Percentiles rank a stretch among this genome's conserved stretches.
These are phyloP conservation scores for Rhizopogon roseolus DNA, from an alignment of 768 basidiomycete species.

Conservation along the genomic window DNA sequence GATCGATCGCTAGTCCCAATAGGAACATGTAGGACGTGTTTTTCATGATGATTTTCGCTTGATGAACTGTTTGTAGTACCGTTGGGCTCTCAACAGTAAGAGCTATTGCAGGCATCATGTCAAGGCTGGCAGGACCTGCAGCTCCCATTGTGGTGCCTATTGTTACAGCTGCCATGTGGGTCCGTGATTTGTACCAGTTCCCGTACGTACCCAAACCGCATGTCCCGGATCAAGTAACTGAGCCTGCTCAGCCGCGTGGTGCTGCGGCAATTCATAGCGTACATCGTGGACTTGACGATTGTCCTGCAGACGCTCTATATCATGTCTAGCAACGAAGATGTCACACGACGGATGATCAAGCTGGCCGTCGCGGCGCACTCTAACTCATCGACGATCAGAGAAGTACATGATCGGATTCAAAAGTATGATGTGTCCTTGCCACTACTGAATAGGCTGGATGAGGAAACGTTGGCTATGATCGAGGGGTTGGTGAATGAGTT, in stretches of 20 bases:
- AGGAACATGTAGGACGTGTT: too few species aligned
- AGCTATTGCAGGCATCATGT: too few species aligned
- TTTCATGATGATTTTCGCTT: too few species aligned
- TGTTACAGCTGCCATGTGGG: neutral
- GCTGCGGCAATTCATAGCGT: conserved; percentile 16
- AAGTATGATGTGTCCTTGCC: neutral
- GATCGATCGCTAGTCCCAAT: too few species aligned
- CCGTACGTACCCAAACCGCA: neutral
- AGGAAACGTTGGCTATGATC: neutral
- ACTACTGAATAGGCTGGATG: neutral
- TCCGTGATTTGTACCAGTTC: neutral
- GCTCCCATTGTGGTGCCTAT: neutral
- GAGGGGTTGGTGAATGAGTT: neutral
- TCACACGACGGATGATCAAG: neutral
- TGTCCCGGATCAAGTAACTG: neutral
- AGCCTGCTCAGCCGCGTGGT: neutral
- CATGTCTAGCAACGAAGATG: neutral
- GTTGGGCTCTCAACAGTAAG: too few species aligned
- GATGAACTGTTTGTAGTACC: too few species aligned
- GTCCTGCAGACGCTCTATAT: conserved; percentile 16
- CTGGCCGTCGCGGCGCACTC: neutral
- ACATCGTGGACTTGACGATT: conserved; percentile 20
- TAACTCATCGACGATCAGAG: neutral
- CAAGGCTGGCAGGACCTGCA: neutral
- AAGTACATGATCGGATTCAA: neutral